Conservation (phyloP, 1,284 basidiomycete genomes). For the Cutaneotrichosporon mucoides region DNA sequence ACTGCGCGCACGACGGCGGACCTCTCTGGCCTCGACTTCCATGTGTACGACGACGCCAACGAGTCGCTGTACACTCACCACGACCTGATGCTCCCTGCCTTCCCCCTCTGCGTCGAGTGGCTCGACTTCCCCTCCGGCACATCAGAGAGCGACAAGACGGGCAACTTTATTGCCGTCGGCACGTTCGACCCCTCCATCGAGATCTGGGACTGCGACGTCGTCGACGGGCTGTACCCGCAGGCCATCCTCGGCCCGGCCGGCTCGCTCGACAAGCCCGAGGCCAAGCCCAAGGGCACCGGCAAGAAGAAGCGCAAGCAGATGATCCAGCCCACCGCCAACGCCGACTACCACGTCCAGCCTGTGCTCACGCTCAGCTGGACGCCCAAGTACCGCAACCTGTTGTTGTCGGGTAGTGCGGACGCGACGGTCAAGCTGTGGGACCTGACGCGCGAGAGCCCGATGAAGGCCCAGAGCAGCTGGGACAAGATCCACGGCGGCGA, state of each 20-base stretch:
- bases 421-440: constrained; percentile 98
- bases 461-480: constrained; percentile 73
- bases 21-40: constrained; percentile 90
- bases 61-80: constrained; percentile 97
- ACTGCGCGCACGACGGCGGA: constrained; percentile 96
- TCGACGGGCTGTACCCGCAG: constrained; percentile 92
- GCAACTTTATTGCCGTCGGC: constrained; percentile 93
- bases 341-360: constrained; percentile 85
- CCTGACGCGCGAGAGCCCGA: constrained; percentile 64
- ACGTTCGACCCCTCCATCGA: constrained; percentile 98
- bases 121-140: constrained; percentile 69
- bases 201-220: constrained; percentile 91
- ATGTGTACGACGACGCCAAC: constrained; percentile 86
- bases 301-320: constrained; percentile 93
- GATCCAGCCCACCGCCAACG: constrained; percentile 64
- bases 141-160: constrained; percentile 49
- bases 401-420: constrained; percentile 91
- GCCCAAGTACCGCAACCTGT: constrained; percentile 75
- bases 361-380: constrained; percentile 93
- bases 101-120: constrained; percentile 99
- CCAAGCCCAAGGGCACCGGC: constrained; percentile 71
- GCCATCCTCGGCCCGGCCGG: constrained; percentile 70
- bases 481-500: constrained; percentile 72
- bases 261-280: constrained; percentile 73
- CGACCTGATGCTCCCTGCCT: constrained; percentile 94